Percentiles rank a stretch among this genome's conserved stretches.
phyloP scores from a whole-genome alignment of 2,329 filamentous ascomycete species.

The Neobulgaria alba region DNA sequence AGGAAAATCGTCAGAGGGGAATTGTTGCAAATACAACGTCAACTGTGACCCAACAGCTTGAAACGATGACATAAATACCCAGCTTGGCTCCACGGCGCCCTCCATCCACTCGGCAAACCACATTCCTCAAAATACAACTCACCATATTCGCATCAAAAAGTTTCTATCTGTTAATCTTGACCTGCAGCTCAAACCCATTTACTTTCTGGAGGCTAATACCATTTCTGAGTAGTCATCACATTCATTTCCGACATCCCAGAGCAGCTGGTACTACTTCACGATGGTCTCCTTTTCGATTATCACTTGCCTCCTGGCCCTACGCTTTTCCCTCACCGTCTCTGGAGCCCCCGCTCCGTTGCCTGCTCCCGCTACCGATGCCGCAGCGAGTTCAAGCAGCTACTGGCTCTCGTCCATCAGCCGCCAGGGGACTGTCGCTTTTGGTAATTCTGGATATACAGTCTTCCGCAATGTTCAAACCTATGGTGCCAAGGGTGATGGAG shows the following conservation, averaged over 20 bases:
- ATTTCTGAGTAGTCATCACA: conserved; percentile 23
- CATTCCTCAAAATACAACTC: background rate
- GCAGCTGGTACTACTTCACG: conserved; percentile 28
- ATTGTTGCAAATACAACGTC: no score
- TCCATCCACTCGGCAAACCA: background rate
- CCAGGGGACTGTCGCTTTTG: conserved; percentile 28
- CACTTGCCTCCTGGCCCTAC: conserved; percentile 23
- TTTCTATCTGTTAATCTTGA: conserved; percentile 7
- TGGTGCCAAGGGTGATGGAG: conserved; percentile 59
- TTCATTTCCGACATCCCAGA: conserved; percentile 25
- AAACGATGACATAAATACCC: no score
- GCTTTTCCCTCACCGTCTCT: conserved; percentile 23
- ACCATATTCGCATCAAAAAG: background rate
- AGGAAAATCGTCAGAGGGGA: no score
- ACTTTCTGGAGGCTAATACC: no score
- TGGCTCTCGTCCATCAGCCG: conserved; percentile 27
- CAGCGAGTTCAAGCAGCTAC: conserved; percentile 18
- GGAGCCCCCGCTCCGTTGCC: conserved; percentile 9
- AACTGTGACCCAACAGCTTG: no score
- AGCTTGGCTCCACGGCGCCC: no score
- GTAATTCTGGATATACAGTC: conserved; percentile 53
- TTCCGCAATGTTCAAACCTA: conserved; percentile 73
- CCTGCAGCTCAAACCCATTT: conserved; percentile 12
- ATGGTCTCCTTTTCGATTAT: conserved; percentile 27
- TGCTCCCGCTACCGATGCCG: conserved; percentile 3